Conservation (phyloP, 73 alveolate genomes). For the Paramecium primaurelia region DNA sequence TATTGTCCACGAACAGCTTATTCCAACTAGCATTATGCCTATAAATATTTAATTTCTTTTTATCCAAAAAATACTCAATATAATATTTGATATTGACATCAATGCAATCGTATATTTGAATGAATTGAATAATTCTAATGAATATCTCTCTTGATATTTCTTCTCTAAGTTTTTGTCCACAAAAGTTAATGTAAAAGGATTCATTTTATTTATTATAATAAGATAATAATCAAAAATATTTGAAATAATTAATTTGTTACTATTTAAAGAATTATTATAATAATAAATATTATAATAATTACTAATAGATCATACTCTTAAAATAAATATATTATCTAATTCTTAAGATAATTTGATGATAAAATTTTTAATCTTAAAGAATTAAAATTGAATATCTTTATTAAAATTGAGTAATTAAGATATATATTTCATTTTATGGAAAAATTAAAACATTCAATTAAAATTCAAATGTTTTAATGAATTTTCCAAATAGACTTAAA, state of each 20-base stretch:
- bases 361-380: too few species aligned
- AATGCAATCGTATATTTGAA: neutral
- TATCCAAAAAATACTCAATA: neutral
- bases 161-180: neutral
- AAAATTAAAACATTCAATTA: too few species aligned
- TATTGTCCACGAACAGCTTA: neutral
- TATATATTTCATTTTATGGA: too few species aligned
- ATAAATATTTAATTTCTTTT: neutral
- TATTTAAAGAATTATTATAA: neutral
- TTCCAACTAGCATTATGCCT: neutral
- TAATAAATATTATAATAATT: too few species aligned
- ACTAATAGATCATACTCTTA: too few species aligned
- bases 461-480: neutral
- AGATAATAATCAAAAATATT: neutral
- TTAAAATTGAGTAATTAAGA: too few species aligned
- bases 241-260: neutral
- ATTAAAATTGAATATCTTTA: too few species aligned
- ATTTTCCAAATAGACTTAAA: neutral
- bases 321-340: too few species aligned
- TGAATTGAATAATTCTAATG: neutral
- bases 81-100: neutral
- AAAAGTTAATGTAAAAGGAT: neutral
- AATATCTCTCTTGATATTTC: neutral
- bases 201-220: neutral
- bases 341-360: too few species aligned